Evolutionary conservation across 2,329 filamentous ascomycete genomes (phyloP).

Genomic region (Stenocarpella maydis): DNA sequence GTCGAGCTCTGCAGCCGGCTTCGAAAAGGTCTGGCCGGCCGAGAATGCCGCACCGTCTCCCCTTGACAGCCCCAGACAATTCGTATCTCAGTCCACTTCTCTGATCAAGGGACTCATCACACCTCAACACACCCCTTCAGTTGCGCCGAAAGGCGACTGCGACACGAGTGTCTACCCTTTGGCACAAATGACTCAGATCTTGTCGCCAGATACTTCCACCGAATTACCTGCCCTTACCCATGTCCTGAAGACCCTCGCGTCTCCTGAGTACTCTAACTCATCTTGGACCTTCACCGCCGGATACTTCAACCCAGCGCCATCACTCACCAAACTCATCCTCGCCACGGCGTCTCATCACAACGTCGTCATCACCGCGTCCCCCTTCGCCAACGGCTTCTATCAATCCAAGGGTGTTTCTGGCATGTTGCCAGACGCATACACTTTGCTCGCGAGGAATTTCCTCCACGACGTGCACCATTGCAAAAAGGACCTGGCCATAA

Average conservation of each 20-base stretch:
- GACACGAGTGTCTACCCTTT: slow-evolving; percentile 86
- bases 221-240: slow-evolving; percentile 84
- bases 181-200: slow-evolving; percentile 85
- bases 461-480: slow-evolving; percentile 64
- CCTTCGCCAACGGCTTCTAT: slow-evolving; percentile 95
- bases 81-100: slow-evolving; percentile 73
- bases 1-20: slow-evolving; percentile 61
- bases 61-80: slow-evolving; percentile 72
- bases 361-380: slow-evolving; percentile 90
- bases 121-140: slow-evolving; percentile 48
- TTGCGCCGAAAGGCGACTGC: slow-evolving; percentile 38
- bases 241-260: slow-evolving; percentile 74
- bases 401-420: slow-evolving; percentile 87
- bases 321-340: slow-evolving; percentile 81
- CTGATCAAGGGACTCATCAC: slow-evolving; percentile 73
- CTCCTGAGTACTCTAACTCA: slow-evolving; percentile 69
- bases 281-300: slow-evolving; percentile 97
- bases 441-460: slow-evolving; percentile 84
- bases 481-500: slow-evolving; percentile 64
- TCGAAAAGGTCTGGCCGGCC: slow-evolving; percentile 75
- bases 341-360: slow-evolving; percentile 73
- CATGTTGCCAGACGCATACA: slow-evolving; percentile 91
- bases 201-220: slow-evolving; percentile 82
- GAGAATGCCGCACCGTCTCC: slow-evolving; percentile 80
- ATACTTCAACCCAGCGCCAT: slow-evolving; percentile 96